Percentiles rank a stretch among this genome's conserved stretches.
phyloP scores from a whole-genome alignment of 73 alveolate genomes.

The Stentor roeselii region DNA sequence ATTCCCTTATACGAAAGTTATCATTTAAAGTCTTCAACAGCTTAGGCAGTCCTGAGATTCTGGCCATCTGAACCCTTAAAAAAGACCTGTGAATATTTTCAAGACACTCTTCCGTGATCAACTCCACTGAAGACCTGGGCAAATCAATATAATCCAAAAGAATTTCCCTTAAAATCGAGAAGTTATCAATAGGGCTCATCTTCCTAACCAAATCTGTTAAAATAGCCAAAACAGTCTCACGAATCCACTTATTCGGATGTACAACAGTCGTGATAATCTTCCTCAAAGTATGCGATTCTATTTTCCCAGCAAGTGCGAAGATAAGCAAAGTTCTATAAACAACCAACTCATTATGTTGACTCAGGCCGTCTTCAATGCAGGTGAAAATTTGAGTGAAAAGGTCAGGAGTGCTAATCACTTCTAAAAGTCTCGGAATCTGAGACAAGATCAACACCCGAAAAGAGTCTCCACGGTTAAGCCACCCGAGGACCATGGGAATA shows the following conservation, averaged over 20 bases:
- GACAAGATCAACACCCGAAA: background rate
- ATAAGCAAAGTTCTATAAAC: background rate
- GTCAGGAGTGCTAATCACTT: background rate
- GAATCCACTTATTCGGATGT: constrained; percentile 10
- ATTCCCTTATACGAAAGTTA: background rate
- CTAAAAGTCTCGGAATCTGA: background rate
- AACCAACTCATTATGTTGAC: background rate
- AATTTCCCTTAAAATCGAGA: background rate
- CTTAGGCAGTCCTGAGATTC: background rate
- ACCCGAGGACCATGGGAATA: background rate
- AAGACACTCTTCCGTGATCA: background rate
- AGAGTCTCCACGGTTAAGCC: constrained; percentile 4
- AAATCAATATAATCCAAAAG: background rate
- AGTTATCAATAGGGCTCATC: background rate
- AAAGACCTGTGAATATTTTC: background rate
- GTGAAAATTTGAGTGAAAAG: background rate
- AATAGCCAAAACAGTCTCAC: background rate
- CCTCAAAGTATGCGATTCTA: background rate
- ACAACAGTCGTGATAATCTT: background rate
- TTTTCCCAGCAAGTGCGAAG: background rate
- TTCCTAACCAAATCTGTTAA: background rate
- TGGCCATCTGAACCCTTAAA: background rate
- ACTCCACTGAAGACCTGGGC: background rate
- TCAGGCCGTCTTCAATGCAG: constrained; percentile 9
- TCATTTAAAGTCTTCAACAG: background rate